phyloP scores from a whole-genome alignment of 2,329 filamentous ascomycete genomes.

The Pseudocercospora macadamiae region DNA sequence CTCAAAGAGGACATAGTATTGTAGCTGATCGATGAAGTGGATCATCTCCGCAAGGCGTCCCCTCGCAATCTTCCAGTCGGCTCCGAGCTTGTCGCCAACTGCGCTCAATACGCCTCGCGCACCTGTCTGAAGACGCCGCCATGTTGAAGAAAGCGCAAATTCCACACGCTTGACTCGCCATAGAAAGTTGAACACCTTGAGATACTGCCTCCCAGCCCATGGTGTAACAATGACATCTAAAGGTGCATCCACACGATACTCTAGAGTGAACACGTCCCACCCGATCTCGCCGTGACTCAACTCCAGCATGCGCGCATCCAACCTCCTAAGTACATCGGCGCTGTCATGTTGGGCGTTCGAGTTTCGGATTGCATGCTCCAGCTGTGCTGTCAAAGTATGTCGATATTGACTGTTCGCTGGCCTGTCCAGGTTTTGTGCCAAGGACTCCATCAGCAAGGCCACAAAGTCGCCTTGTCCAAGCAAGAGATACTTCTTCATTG shows the following conservation, averaged over 20 bases:
- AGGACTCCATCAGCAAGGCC: constrained; percentile 91
- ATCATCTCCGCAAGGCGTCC: constrained; percentile 96
- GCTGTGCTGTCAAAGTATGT: constrained; percentile 93
- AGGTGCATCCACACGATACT: constrained; percentile 96
- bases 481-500: constrained; percentile 91
- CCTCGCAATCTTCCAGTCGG: constrained; percentile 85
- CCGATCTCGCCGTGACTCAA: constrained; percentile 95
- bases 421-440: constrained; percentile 88
- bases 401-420: constrained; percentile 97
- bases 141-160: constrained; percentile 86
- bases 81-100: constrained; percentile 62
- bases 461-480: constrained; percentile 98
- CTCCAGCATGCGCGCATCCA: constrained; percentile 98
- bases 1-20: constrained; percentile 98
- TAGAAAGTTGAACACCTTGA: constrained; percentile 98
- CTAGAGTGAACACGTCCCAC: constrained; percentile 98
- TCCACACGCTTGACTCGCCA: constrained; percentile 98
- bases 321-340: constrained; percentile 82
- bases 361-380: constrained; percentile 94
- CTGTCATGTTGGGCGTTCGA: constrained; percentile 97
- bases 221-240: constrained; percentile 97
- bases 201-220: constrained; percentile 92
- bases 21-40: constrained; percentile 93
- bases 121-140: constrained; percentile 95
- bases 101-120: constrained; percentile 85